Evolutionary conservation across 805 yeast genomes (phyloP).

Genomic region (Kazachstania africana): DNA sequence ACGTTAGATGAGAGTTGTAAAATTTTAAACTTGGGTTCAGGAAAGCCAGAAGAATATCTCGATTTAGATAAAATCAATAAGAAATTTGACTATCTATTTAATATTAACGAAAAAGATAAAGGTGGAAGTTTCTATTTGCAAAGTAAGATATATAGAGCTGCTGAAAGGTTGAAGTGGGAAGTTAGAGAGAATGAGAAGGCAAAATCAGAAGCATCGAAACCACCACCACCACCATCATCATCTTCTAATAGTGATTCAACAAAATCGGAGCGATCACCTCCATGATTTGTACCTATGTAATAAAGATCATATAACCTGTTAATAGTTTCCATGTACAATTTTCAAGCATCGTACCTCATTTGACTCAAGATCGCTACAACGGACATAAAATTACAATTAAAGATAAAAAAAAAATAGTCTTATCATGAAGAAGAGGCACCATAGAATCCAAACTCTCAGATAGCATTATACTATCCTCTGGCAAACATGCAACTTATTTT

Average conservation of each 20-base stretch:
- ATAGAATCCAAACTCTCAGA: conserved; percentile 25
- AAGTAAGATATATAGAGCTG: conserved; percentile 86
- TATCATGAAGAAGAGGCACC: conserved; percentile 26
- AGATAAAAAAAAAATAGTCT: conserved; percentile 14
- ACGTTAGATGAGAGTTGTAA: conserved; percentile 83
- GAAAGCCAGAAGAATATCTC: conserved; percentile 37
- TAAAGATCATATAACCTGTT: conserved; percentile 5
- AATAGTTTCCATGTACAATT: too few species aligned
- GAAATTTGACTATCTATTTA: conserved; percentile 73
- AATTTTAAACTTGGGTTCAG: conserved; percentile 68
- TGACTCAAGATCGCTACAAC: too few species aligned
- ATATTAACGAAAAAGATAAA: conserved; percentile 82
- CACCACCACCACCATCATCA: neutral
- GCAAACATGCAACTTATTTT: conserved; percentile 18
- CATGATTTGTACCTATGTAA: neutral
- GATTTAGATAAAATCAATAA: conserved; percentile 47
- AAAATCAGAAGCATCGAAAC: conserved; percentile 1
- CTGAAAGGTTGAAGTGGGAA: conserved; percentile 80
- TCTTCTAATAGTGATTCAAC: too few species aligned
- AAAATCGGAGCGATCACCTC: too few species aligned
- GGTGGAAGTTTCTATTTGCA: conserved; percentile 94
- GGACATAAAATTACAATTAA: too few species aligned
- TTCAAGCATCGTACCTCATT: too few species aligned
- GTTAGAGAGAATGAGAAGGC: conserved; percentile 24
- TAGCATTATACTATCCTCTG: conserved; percentile 24